phyloP scores from a whole-genome alignment of 1,139 yeast genomes.

The Sporopachydermia cereana region DNA sequence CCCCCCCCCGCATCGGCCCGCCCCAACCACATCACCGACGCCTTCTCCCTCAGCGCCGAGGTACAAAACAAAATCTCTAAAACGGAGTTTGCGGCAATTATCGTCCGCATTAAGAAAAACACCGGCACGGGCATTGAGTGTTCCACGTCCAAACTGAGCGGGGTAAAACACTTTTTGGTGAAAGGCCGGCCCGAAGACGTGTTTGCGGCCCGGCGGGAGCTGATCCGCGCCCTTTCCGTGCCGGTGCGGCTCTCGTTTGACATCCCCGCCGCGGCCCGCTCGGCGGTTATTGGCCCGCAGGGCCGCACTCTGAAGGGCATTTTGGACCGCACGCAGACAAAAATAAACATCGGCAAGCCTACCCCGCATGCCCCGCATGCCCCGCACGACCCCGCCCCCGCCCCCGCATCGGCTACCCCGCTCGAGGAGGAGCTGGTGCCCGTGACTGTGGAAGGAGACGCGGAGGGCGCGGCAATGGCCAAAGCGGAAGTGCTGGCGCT shows the following conservation, averaged over 20 bases:
- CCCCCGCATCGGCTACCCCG: conserved; percentile 24
- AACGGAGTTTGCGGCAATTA: conserved; percentile 53
- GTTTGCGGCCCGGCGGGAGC: conserved; percentile 59
- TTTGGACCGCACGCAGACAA: conserved; percentile 57
- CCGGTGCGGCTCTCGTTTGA: conserved; percentile 51
- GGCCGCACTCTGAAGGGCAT: conserved; percentile 80
- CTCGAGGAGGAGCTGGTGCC: conserved; percentile 43
- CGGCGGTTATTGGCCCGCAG: conserved; percentile 79
- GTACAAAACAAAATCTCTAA: conserved; percentile 50
- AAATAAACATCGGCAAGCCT: conserved; percentile 55
- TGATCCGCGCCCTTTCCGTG: conserved; percentile 67
- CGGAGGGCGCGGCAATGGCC: conserved; percentile 71
- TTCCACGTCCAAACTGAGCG: conserved; percentile 65
- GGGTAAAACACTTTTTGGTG: conserved; percentile 75
- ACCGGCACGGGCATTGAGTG: conserved; percentile 70
- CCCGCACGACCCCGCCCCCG: conserved; percentile 10
- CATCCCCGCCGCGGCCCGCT: conserved; percentile 71
- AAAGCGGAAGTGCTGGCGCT: conserved; percentile 57
- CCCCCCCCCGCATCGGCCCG: conserved; percentile 22
- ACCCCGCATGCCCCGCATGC: conserved; percentile 17
- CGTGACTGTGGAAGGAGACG: conserved; percentile 72
- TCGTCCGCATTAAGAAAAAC: conserved; percentile 48
- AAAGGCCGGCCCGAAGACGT: conserved; percentile 68
- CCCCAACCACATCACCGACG: conserved; percentile 51
- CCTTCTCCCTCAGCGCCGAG: conserved; percentile 56